Percentiles rank a stretch among this genome's conserved stretches.
Evolutionary conservation across 2,329 filamentous ascomycete genomes (phyloP).

Genomic region (Aspergillus aculeatus): DNA sequence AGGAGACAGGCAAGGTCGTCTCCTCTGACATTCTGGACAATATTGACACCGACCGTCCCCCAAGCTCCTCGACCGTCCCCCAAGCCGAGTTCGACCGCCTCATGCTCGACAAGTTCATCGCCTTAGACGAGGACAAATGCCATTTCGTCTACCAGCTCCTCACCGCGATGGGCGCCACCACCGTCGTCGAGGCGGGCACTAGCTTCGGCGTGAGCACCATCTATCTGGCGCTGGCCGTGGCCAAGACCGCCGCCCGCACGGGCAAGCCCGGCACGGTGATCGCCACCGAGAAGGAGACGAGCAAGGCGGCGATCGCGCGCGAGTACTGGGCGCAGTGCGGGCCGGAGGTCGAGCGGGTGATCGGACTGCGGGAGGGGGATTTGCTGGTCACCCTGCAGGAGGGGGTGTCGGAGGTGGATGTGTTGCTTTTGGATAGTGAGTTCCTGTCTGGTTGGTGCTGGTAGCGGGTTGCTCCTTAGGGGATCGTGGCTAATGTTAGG

Average conservation of each 20-base stretch:
- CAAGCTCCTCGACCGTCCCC: background rate
- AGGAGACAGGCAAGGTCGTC: slow-evolving; percentile 18
- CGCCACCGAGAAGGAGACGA: slow-evolving; percentile 59
- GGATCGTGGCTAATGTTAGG: background rate
- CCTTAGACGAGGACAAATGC: slow-evolving; percentile 60
- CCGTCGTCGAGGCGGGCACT: slow-evolving; percentile 61
- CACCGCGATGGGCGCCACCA: slow-evolving; percentile 49
- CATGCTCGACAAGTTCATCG: slow-evolving; percentile 57
- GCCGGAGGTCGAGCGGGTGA: slow-evolving; percentile 47
- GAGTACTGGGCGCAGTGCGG: slow-evolving; percentile 56
- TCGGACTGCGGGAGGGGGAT: slow-evolving; percentile 60
- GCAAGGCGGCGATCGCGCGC: slow-evolving; percentile 53
- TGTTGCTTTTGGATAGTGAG: slow-evolving; percentile 65
- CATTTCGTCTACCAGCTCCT: slow-evolving; percentile 58
- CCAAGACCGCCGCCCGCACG: slow-evolving; percentile 44
- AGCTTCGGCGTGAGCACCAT: slow-evolving; percentile 63
- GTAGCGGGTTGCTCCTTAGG: too few species aligned
- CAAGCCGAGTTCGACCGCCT: slow-evolving; percentile 21
- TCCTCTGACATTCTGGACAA: slow-evolving; percentile 20
- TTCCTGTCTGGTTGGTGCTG: slow-evolving; percentile 14
- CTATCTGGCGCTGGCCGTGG: slow-evolving; percentile 60
- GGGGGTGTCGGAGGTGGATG: slow-evolving; percentile 52
- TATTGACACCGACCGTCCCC: slow-evolving; percentile 8
- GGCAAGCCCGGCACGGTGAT: slow-evolving; percentile 50
- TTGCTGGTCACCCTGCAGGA: slow-evolving; percentile 55